Evolutionary conservation across 257 asterid species (phyloP).

Genomic region (Scutellaria barbata): DNA sequence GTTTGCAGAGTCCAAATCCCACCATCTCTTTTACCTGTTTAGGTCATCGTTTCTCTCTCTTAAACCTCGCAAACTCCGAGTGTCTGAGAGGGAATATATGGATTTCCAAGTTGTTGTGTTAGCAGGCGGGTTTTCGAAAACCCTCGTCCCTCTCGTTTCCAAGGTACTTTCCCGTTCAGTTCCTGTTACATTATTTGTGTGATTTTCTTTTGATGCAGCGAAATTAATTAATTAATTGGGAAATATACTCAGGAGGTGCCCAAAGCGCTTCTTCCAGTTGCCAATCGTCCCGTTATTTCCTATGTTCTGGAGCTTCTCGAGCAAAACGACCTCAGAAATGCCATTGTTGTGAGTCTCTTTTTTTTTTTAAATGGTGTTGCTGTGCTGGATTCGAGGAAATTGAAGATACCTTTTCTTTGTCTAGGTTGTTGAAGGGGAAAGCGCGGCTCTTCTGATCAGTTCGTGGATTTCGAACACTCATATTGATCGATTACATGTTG

Average conservation of each 20-base stretch:
- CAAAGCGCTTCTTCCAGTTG: conserved; percentile 84
- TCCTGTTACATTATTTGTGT: neutral
- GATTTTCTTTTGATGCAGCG: neutral
- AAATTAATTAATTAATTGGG: conserved; percentile 6
- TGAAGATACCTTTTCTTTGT: conserved; percentile 16
- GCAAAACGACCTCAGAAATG: conserved; percentile 69
- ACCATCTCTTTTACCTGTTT: conserved; percentile 19
- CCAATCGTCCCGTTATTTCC: conserved; percentile 81
- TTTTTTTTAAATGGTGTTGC: neutral
- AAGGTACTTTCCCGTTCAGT: conserved; percentile 48
- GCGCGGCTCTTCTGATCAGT: conserved; percentile 81
- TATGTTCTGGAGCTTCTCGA: conserved; percentile 90
- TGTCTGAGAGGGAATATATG: conserved; percentile 41
- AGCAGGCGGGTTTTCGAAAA: conserved; percentile 89
- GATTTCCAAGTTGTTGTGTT: conserved; percentile 94
- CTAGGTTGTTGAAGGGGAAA: conserved; percentile 92
- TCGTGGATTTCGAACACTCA: conserved; percentile 85
- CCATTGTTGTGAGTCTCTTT: conserved; percentile 66
- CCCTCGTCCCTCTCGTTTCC: conserved; percentile 87
- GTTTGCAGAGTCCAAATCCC: neutral
- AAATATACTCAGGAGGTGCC: conserved; percentile 75
- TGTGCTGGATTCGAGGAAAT: conserved; percentile 33
- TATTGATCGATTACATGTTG: conserved; percentile 86
- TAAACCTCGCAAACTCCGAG: neutral
- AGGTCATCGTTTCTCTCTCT: conserved; percentile 6